These are phyloP conservation scores for Oryza meridionalis DNA, from an alignment of 176 grass and related monocot genomes.

Conservation along the genomic window DNA sequence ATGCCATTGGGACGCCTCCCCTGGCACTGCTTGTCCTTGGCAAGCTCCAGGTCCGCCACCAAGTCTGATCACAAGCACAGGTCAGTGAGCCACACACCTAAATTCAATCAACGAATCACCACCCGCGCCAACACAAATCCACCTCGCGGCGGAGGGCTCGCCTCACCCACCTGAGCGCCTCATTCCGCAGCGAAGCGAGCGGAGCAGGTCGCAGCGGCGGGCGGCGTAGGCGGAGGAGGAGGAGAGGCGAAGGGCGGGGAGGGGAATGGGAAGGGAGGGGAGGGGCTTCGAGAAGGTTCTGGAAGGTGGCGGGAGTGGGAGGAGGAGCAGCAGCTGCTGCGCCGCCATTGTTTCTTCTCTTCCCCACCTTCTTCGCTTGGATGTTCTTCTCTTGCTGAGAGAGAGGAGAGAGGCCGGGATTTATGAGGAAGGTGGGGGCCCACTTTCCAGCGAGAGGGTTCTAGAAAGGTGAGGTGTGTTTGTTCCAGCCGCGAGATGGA, in stretches of 20 bases:
- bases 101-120: neutral
- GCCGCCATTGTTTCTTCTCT: constrained; percentile 39
- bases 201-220: constrained; percentile 45
- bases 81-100: neutral
- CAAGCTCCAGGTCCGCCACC: constrained; percentile 78
- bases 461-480: neutral
- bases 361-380: neutral
- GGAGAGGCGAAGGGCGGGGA: neutral
- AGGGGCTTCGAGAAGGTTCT: constrained; percentile 50
- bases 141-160: neutral
- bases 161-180: constrained; percentile 42
- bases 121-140: neutral
- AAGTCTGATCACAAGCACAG: constrained; percentile 55
- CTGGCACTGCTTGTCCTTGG: constrained; percentile 60
- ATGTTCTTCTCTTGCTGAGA: neutral
- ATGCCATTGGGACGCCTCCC: constrained; percentile 64
- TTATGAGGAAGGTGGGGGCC: constrained; percentile 3
- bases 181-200: constrained; percentile 47
- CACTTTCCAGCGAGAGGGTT: neutral
- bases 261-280: neutral
- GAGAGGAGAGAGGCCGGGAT: neutral
- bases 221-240: constrained; percentile 5
- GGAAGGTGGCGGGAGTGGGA: constrained; percentile 36
- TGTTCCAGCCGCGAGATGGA: constrained; percentile 43
- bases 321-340: constrained; percentile 47